phyloP scores from a whole-genome alignment of 1,139 yeast genomes.

The Saccharomyces hybrid region DNA sequence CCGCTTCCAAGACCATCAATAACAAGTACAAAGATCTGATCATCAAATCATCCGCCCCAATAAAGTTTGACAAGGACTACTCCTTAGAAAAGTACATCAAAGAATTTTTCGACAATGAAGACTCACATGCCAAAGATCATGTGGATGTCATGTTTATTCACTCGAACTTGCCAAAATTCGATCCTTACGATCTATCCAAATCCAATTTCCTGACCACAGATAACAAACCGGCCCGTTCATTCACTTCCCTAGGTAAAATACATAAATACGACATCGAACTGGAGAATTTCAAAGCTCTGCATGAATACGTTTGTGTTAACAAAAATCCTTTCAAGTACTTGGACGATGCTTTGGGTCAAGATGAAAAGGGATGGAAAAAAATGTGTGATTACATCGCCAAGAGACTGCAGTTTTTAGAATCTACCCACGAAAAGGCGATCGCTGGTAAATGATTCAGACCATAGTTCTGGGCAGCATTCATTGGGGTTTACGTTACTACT shows the following conservation, averaged over 20 bases:
- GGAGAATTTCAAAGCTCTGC: conserved; percentile 23
- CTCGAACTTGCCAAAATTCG: conserved; percentile 30
- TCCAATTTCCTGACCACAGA: conserved; percentile 22
- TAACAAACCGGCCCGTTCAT: conserved; percentile 28
- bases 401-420: conserved; percentile 17
- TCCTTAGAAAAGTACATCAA: conserved; percentile 18
- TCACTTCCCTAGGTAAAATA: conserved; percentile 19
- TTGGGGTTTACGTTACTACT: background rate
- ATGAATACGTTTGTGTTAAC: conserved; percentile 23
- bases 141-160: conserved; percentile 30
- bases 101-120: conserved; percentile 16
- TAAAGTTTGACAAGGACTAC: conserved; percentile 19
- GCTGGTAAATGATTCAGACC: background rate
- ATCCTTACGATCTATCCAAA: conserved; percentile 23
- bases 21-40: conserved; percentile 8
- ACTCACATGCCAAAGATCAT: conserved; percentile 11
- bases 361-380: conserved; percentile 9
- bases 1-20: conserved; percentile 16
- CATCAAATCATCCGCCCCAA: conserved; percentile 2
- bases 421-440: conserved; percentile 18
- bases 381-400: conserved; percentile 26
- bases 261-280: conserved; percentile 30
- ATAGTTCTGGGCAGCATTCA: background rate
- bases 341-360: conserved; percentile 14
- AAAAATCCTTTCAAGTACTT: conserved; percentile 22